Percentiles rank a stretch among this genome's conserved stretches.
These are phyloP conservation scores for Epichloe sibirici DNA, from an alignment of 2,329 filamentous ascomycete species.

Conservation along the genomic window DNA sequence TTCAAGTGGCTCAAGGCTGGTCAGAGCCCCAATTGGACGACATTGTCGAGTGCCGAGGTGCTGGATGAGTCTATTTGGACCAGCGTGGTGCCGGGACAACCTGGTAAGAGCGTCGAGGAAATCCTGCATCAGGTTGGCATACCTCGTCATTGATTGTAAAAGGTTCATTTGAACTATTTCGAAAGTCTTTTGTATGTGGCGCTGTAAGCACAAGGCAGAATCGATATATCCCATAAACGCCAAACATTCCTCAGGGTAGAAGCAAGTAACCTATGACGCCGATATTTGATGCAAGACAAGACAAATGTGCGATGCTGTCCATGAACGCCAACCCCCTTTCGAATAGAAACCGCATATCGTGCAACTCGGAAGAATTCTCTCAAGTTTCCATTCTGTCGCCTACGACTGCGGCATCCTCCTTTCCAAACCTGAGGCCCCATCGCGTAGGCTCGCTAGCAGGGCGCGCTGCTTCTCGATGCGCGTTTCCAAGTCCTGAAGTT, in stretches of 20 bases:
- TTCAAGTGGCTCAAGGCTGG: constrained; percentile 93
- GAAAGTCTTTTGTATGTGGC: not conserved
- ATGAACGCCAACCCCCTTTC: not conserved
- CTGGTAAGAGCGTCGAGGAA: constrained; percentile 49
- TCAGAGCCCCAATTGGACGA: constrained; percentile 76
- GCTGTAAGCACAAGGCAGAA: not conserved
- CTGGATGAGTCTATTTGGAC: constrained; percentile 56
- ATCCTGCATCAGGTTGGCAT: constrained; percentile 45
- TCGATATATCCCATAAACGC: not conserved
- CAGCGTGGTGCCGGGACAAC: constrained; percentile 51
- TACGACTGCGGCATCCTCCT: constrained; percentile 14
- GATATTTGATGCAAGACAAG: not conserved
- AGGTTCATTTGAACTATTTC: not conserved
- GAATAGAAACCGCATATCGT: not conserved
- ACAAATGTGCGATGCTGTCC: not conserved
- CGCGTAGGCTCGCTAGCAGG: constrained; percentile 41
- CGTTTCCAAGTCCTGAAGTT: constrained; percentile 55
- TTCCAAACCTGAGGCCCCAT: constrained; percentile 27
- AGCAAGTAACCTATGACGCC: not conserved
- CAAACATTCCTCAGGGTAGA: not conserved
- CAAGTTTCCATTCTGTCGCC: constrained; percentile 31
- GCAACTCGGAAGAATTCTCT: constrained; percentile 4
- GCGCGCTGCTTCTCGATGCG: constrained; percentile 50
- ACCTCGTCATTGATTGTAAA: constrained; percentile 1
- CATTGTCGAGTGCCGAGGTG: constrained; percentile 48